phyloP scores from a whole-genome alignment of 441 rosid genomes.

The Sinapis alba region DNA sequence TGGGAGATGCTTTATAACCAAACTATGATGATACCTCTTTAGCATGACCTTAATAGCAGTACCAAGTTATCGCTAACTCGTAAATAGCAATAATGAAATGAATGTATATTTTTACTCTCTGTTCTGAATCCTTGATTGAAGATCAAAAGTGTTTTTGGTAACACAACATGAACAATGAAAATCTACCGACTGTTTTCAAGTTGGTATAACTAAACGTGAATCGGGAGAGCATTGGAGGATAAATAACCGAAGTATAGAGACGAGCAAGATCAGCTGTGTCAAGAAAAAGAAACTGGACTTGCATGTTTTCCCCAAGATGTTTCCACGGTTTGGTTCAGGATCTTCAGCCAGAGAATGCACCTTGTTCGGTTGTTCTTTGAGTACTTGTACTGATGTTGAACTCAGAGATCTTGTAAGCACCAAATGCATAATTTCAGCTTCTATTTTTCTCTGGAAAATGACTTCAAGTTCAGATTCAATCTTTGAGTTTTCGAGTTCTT shows the following conservation, averaged over 20 bases:
- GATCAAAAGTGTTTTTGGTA: slow-evolving; percentile 14
- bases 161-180: slow-evolving; percentile 18
- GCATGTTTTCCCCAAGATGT: slow-evolving; percentile 44
- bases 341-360: slow-evolving; percentile 41
- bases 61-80: slow-evolving; percentile 18
- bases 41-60: background rate
- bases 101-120: background rate
- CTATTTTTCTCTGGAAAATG: slow-evolving; percentile 66
- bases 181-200: slow-evolving; percentile 35
- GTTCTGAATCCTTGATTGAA: background rate
- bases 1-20: background rate
- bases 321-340: slow-evolving; percentile 42
- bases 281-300: slow-evolving; percentile 51
- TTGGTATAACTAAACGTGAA: slow-evolving; percentile 58
- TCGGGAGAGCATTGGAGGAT: slow-evolving; percentile 48
- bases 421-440: slow-evolving; percentile 66
- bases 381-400: slow-evolving; percentile 43
- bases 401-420: slow-evolving; percentile 46
- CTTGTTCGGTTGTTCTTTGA: slow-evolving; percentile 41
- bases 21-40: background rate
- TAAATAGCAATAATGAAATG: slow-evolving; percentile 27
- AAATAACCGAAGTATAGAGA: slow-evolving; percentile 49
- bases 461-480: slow-evolving; percentile 64
- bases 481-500: slow-evolving; percentile 60
- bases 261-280: slow-evolving; percentile 58